Base-by-base conservation (phyloP, 2,329 filamentous ascomycete genomes). In the Aaosphaeria pasadenensis region DNA sequence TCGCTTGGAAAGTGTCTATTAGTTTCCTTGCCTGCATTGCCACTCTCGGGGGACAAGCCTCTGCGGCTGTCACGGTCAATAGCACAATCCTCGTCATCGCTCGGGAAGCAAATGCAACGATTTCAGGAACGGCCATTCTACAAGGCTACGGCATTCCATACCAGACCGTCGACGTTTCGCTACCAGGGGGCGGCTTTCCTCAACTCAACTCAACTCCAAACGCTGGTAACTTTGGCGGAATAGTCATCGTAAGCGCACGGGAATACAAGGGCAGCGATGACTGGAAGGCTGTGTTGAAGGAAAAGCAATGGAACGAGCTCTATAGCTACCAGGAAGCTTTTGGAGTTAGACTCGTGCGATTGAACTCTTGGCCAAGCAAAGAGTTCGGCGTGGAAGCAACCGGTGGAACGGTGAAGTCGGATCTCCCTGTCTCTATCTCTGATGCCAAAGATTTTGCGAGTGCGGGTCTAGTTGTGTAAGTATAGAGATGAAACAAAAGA, bases 91-190 rank as follows among this genome's bases (percentile, higher is more conserved):
- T 84, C 33, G 67, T 84, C 41, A 72, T 84, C 52, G 77, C 77
- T 17, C 71, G 73, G 43, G 77, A 83, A 58, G 50, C 68, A 35
- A 67, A 69, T 30, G 71, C 77, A 2, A 75, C 75, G 4, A 65
- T 63, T 11, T 72, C 73, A 9, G 79, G 75, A 5, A 74, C 72
- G 28, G 75, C 75, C 5, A 79, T 80, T 6, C 73, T 84, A 6
- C 75, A 80, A 58, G 79, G 72, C 44, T 84, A 84, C 55, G 81
- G 79, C 36, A 83, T 84, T 51, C 79, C 80, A 1, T 83, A 76
- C 53, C 69, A 80, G 50, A 70, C 74, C 9, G 61, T 82, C 11
- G 48, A 78, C 30, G 76, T 84, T 7, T 78, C 79, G 5, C 66
- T 77, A 54, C 54, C 60, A 4, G 80, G 79, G n/a, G 65, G 67